Evolutionary conservation across 371 early-diverging fungal genomes (phyloP).

Genomic region (Mortierella sp.): DNA sequence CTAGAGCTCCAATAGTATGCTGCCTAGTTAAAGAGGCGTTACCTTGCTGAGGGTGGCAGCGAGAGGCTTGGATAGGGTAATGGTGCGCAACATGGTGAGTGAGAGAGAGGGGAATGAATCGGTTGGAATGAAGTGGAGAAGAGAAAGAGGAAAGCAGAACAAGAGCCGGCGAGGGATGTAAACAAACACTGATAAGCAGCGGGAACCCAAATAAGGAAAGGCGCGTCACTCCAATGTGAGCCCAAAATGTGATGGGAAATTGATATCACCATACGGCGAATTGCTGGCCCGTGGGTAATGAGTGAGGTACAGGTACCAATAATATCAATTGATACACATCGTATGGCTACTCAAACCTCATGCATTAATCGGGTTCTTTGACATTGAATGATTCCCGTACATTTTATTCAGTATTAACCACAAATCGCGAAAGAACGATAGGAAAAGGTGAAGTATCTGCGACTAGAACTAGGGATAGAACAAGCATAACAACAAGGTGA

Average conservation of each 20-base stretch:
- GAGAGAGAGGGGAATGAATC: slow-evolving; percentile 8
- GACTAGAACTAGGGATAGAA: not conserved
- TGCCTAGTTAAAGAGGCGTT: not conserved
- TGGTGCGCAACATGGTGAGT: slow-evolving; percentile 48
- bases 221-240: not conserved
- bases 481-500: not conserved
- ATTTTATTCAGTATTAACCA: not conserved
- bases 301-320: not conserved
- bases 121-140: slow-evolving; percentile 8
- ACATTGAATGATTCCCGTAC: not conserved
- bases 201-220: slow-evolving; percentile 17
- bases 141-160: slow-evolving; percentile 1
- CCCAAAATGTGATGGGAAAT: slow-evolving; percentile 9
- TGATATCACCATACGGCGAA: not conserved
- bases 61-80: slow-evolving; percentile 42
- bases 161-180: not conserved
- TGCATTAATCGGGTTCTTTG: not conserved
- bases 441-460: not conserved
- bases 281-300: slow-evolving; percentile 22
- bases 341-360: too few species aligned
- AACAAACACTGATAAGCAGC: slow-evolving; percentile 12
- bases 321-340: not conserved
- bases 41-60: slow-evolving; percentile 43
- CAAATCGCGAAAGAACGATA: not conserved
- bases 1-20: too few species aligned